Evolutionary conservation across 192 early-diverging fungal genomes (phyloP).

Genomic region (Phycomyces blakesleeanus): DNA sequence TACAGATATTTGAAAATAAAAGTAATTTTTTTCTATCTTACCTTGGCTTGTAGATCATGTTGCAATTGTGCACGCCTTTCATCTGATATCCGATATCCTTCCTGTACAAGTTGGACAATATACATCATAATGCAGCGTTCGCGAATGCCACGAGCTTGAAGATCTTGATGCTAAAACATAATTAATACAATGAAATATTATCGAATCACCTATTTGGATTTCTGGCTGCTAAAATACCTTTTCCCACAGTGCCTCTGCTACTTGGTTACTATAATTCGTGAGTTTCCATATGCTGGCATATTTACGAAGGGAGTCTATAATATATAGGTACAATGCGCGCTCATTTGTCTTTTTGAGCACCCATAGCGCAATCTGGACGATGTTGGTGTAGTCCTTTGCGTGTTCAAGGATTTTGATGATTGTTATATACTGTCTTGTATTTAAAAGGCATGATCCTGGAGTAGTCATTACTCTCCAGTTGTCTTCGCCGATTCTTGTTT

Average conservation of each 20-base stretch:
- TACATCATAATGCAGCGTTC: conserved; percentile 36
- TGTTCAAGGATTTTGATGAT: conserved; percentile 46
- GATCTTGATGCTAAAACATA: conserved; percentile 17
- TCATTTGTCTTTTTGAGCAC: conserved; percentile 52
- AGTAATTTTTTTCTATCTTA: too few species aligned
- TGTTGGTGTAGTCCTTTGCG: conserved; percentile 43
- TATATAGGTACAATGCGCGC: conserved; percentile 38
- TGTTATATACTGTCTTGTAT: conserved; percentile 58
- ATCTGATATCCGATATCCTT: conserved; percentile 25
- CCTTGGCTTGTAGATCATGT: conserved; percentile 30
- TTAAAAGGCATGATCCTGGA: conserved; percentile 73
- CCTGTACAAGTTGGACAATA: conserved; percentile 36
- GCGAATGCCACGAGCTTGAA: conserved; percentile 12
- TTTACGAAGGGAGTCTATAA: conserved; percentile 46
- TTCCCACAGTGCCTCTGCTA: conserved; percentile 17
- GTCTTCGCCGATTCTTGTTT: conserved; percentile 50
- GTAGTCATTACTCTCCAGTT: conserved; percentile 80
- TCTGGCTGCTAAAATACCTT: conserved; percentile 1
- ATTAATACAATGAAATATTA: conserved; percentile 8
- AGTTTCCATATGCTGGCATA: conserved; percentile 50
- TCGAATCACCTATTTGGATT: conserved; percentile 4
- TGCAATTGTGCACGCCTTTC: conserved; percentile 24
- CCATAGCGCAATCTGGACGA: conserved; percentile 50
- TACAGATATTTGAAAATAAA: too few species aligned
- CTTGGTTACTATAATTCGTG: conserved; percentile 22